phyloP scores from a whole-genome alignment of 257 asterid species.

The Solanum sitiens region DNA sequence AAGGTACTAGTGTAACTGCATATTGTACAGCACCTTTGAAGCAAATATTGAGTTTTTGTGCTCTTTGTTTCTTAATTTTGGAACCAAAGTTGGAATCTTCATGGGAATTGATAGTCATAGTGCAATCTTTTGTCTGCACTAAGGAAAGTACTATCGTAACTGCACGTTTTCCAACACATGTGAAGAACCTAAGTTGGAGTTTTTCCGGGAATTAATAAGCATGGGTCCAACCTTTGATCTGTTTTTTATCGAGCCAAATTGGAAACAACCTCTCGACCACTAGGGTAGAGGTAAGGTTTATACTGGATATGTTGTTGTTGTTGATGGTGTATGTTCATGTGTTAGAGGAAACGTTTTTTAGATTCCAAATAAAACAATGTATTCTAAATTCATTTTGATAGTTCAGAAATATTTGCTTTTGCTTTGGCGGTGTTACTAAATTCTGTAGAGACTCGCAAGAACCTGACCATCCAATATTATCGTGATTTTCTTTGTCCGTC shows the following conservation, averaged over 20 bases:
- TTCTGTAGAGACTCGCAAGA: neutral
- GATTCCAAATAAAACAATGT: too few relatives aligned
- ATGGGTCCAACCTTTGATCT: too few relatives aligned
- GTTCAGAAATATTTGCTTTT: neutral
- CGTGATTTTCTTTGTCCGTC: neutral
- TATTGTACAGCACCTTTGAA: neutral
- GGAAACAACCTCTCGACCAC: too few relatives aligned
- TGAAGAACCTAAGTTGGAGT: too few relatives aligned
- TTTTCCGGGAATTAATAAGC: too few relatives aligned
- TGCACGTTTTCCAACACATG: too few relatives aligned
- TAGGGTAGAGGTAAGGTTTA: too few relatives aligned
- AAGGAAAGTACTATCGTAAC: too few relatives aligned
- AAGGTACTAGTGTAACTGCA: neutral
- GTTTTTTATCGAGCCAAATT: too few relatives aligned
- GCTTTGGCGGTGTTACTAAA: neutral
- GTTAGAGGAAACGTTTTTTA: too few relatives aligned
- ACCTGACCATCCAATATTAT: neutral
- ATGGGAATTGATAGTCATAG: neutral
- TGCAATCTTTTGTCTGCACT: neutral
- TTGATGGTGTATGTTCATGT: too few relatives aligned
- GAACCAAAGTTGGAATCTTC: neutral
- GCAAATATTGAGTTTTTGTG: neutral
- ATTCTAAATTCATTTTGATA: neutral
- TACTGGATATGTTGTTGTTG: too few relatives aligned
- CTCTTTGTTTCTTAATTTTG: neutral